These are phyloP conservation scores for Coleophoma crateriformis DNA, from an alignment of 2,329 filamentous ascomycete genomes.

Conservation along the genomic window DNA sequence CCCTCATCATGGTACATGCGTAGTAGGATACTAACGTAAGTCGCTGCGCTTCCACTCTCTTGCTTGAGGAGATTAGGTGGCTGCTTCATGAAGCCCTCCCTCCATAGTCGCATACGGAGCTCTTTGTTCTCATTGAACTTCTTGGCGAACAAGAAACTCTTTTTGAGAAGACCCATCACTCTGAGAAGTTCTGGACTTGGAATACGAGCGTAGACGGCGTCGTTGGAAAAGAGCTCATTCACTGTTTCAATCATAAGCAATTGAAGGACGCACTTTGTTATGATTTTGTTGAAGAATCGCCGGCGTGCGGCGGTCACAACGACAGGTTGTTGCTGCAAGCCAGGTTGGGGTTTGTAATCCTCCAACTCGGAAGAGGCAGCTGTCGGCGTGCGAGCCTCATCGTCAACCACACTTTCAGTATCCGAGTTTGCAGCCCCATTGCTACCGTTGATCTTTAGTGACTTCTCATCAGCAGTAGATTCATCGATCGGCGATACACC, in stretches of 20 bases:
- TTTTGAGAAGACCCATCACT: slow-evolving; percentile 91
- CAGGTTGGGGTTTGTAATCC: slow-evolving; percentile 76
- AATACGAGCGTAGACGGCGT: slow-evolving; percentile 88
- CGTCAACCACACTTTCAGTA: slow-evolving; percentile 22
- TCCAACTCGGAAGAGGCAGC: slow-evolving; percentile 40
- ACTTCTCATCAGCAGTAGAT: slow-evolving; percentile 37
- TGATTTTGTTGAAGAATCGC: slow-evolving; percentile 98
- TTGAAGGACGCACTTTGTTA: slow-evolving; percentile 95
- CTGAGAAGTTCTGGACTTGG: slow-evolving; percentile 84
- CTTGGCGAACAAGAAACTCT: slow-evolving; percentile 93
- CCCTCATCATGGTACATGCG: slow-evolving; percentile 93
- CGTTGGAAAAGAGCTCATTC: slow-evolving; percentile 96
- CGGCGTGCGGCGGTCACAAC: slow-evolving; percentile 89
- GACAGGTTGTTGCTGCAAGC: slow-evolving; percentile 79
- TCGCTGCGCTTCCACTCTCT: slow-evolving; percentile 85
- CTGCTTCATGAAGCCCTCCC: slow-evolving; percentile 99
- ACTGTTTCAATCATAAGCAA: slow-evolving; percentile 99
- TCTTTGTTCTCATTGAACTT: slow-evolving; percentile 98
- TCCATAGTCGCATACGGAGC: slow-evolving; percentile 86
- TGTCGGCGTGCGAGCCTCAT: slow-evolving; percentile 21
- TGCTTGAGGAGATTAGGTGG: slow-evolving; percentile 97
- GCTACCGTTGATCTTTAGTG: slow-evolving; percentile 56
- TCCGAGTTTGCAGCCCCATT: slow-evolving; percentile 29
- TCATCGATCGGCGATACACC: slow-evolving; percentile 27
- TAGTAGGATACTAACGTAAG: slow-evolving; percentile 93